These are phyloP conservation scores for Backusella tarrabulga DNA, from an alignment of 192 early-diverging fungal genomes.

Conservation along the genomic window DNA sequence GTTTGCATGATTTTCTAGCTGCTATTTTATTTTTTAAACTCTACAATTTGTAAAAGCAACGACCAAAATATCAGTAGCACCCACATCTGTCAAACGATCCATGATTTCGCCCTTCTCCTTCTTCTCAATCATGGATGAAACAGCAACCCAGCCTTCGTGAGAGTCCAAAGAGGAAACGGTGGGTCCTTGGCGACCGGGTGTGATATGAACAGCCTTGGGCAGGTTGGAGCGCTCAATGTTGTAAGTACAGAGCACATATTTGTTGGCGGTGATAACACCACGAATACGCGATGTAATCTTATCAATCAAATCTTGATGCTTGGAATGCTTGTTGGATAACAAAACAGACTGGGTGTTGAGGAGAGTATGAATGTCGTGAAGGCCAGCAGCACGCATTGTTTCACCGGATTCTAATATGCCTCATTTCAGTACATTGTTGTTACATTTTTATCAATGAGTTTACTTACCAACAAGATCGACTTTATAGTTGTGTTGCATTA, in stretches of 20 bases:
- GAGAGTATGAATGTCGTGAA: slow-evolving; percentile 85
- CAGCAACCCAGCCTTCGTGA: slow-evolving; percentile 83
- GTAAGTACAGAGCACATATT: slow-evolving; percentile 89
- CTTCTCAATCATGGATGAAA: slow-evolving; percentile 88
- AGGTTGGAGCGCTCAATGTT: slow-evolving; percentile 75
- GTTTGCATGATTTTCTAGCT: background rate
- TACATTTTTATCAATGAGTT: background rate
- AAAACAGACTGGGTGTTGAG: slow-evolving; percentile 85
- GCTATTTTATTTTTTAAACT: slow-evolving; percentile 42
- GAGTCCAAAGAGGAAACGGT: slow-evolving; percentile 82
- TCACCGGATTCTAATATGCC: slow-evolving; percentile 80
- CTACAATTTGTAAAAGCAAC: slow-evolving; percentile 76
- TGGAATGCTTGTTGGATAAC: slow-evolving; percentile 77
- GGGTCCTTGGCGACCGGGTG: slow-evolving; percentile 92
- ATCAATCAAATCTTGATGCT: slow-evolving; percentile 74
- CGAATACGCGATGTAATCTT: slow-evolving; percentile 82
- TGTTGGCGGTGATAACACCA: slow-evolving; percentile 86
- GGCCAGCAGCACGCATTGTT: slow-evolving; percentile 99
- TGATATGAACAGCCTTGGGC: slow-evolving; percentile 65
- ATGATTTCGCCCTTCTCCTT: slow-evolving; percentile 78
- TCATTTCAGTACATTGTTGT: background rate
- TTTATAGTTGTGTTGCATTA: slow-evolving; percentile 6
- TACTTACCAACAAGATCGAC: slow-evolving; percentile 49
- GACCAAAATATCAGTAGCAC: slow-evolving; percentile 91
- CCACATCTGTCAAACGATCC: slow-evolving; percentile 84